Evolutionary conservation across 2,329 filamentous ascomycete genomes (phyloP).

Genomic region (Sarocladium kiliense): DNA sequence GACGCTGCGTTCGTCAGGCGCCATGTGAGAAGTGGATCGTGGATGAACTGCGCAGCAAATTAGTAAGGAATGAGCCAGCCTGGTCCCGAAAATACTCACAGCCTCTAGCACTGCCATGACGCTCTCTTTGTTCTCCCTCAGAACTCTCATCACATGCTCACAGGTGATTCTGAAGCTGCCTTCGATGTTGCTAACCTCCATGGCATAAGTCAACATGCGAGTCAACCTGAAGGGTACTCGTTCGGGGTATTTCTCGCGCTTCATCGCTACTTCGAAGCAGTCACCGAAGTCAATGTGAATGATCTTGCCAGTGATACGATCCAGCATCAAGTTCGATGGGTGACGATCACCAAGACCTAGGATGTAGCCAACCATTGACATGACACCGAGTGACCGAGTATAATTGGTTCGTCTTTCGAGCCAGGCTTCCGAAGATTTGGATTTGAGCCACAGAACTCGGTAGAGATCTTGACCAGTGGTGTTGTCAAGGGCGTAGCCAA

Average conservation of each 20-base stretch:
- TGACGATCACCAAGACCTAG: constrained; percentile 94
- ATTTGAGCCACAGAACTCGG: constrained; percentile 97
- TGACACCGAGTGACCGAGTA: constrained; percentile 91
- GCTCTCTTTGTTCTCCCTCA: constrained; percentile 96
- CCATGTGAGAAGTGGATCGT: constrained; percentile 98
- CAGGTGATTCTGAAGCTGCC: constrained; percentile 97
- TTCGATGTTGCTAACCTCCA: constrained; percentile 99
- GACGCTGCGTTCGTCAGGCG: constrained; percentile 65
- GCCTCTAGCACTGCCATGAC: constrained; percentile 98
- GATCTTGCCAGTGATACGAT: constrained; percentile 92
- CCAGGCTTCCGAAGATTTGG: constrained; percentile 96
- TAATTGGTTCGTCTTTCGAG: constrained; percentile 98
- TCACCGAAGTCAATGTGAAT: constrained; percentile 99
- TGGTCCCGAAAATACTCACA: constrained; percentile 50
- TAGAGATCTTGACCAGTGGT: constrained; percentile 98
- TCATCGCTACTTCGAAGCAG: constrained; percentile 99
- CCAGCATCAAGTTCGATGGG: constrained; percentile 96
- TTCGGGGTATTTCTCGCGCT: constrained; percentile 98
- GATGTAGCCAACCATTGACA: constrained; percentile 99
- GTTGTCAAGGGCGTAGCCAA: constrained; percentile 97
- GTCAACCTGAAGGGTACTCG: constrained; percentile 96
- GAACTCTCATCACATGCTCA: constrained; percentile 95
- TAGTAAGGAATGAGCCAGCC: not conserved
- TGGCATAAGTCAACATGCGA: constrained; percentile 97
- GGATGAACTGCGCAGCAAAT: constrained; percentile 70